Evolutionary conservation across 2,329 filamentous ascomycete genomes (phyloP).

Genomic region (Diaporthe sp.): DNA sequence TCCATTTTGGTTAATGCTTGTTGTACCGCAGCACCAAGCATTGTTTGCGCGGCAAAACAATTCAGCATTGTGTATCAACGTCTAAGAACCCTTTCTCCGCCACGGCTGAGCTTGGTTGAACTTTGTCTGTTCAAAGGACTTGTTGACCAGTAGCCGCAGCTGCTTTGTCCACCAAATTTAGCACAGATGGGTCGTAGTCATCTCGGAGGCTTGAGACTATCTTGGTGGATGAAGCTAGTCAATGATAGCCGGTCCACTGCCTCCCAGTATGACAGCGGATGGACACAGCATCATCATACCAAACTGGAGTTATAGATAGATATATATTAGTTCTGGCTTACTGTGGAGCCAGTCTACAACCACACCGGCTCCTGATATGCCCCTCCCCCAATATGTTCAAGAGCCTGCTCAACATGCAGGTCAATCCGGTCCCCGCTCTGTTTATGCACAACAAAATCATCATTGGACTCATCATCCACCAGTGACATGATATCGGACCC

Average conservation of each 20-base stretch:
- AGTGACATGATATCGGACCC: neutral
- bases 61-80: neutral
- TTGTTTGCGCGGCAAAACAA: constrained; percentile 6
- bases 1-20: neutral
- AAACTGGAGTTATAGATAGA: constrained; percentile 27
- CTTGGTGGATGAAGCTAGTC: neutral
- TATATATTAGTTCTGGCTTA: constrained; percentile 37
- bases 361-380: neutral
- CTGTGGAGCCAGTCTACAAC: constrained; percentile 24
- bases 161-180: neutral
- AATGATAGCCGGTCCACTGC: neutral
- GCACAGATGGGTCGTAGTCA: neutral
- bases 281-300: neutral
- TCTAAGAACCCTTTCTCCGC: constrained; percentile 13
- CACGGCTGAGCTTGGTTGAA: neutral
- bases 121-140: neutral
- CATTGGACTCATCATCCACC: constrained; percentile 16
- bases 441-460: constrained; percentile 33
- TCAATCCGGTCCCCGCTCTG: neutral
- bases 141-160: neutral
- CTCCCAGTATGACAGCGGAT: neutral
- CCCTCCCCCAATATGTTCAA: constrained; percentile 22
- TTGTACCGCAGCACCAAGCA: neutral
- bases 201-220: neutral
- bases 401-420: constrained; percentile 14